A percentile compares a stretch with the other conserved stretches of the same genome.
Evolutionary conservation across 106 monocot species (phyloP).

Genomic region (Dendrobium nobile): DNA sequence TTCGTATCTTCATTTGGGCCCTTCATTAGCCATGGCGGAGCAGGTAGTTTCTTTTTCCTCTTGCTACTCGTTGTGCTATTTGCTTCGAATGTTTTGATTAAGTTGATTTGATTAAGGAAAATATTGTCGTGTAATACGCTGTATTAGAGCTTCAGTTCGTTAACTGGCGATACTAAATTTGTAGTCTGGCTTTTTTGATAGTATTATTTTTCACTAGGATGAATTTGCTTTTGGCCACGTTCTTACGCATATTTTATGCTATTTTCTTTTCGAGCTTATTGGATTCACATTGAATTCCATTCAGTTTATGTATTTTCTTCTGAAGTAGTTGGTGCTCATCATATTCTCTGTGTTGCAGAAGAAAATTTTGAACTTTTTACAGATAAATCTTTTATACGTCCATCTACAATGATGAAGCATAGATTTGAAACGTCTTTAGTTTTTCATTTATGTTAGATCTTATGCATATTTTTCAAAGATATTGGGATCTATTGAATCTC

Average conservation of each 20-base stretch:
- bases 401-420: neutral
- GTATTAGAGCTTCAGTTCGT: neutral
- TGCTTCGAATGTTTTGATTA: neutral
- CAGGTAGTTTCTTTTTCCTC: neutral
- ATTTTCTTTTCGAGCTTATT: neutral
- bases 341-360: no score
- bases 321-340: neutral
- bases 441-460: neutral
- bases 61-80: neutral
- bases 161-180: neutral
- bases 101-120: neutral
- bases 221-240: no score
- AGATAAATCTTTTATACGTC: neutral
- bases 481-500: neutral
- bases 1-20: neutral
- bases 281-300: neutral
- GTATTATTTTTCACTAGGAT: no score
- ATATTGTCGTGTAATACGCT: neutral
- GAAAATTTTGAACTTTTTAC: no score
- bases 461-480: neutral
- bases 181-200: neutral
- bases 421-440: neutral
- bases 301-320: neutral
- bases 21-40: slow-evolving; percentile 5
- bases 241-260: no score